A percentile compares a stretch with the other conserved stretches of the same genome.
Evolutionary conservation across 352 stramenopile species (phyloP).

Genomic region (Hyphochytrium catenoides): DNA sequence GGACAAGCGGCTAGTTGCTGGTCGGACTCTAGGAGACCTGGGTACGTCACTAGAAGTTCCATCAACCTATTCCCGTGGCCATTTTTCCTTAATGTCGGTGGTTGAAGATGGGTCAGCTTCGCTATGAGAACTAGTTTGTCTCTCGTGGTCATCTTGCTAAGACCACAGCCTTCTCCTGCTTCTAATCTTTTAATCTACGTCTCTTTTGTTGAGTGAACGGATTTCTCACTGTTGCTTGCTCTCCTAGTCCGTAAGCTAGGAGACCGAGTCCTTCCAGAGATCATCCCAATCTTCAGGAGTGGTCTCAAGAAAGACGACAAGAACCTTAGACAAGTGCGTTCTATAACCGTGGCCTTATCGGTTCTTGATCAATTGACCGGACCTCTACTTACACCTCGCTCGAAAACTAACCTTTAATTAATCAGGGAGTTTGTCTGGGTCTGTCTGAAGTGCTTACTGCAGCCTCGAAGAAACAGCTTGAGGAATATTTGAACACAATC

Average conservation of each 20-base stretch:
- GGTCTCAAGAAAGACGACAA: constrained; percentile 53
- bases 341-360: no score
- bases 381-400: no score
- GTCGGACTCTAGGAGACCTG: constrained; percentile 92
- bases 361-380: not conserved
- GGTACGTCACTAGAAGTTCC: no score
- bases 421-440: constrained; percentile 89
- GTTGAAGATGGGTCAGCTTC: no score
- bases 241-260: constrained; percentile 95
- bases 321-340: constrained; percentile 16
- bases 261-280: constrained; percentile 91
- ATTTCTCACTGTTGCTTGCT: no score
- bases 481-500: constrained; percentile 89
- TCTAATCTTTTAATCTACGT: no score
- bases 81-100: no score
- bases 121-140: no score
- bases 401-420: constrained; percentile 28
- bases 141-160: no score
- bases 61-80: no score
- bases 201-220: no score
- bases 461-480: constrained; percentile 82
- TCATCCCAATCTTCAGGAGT: constrained; percentile 91
- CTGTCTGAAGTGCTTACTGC: constrained; percentile 92
- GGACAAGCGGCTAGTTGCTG: constrained; percentile 68
- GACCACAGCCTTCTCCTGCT: no score